These are phyloP conservation scores for Talaromyces sp. DNA, from an alignment of 2,329 filamentous ascomycete species.

Conservation along the genomic window DNA sequence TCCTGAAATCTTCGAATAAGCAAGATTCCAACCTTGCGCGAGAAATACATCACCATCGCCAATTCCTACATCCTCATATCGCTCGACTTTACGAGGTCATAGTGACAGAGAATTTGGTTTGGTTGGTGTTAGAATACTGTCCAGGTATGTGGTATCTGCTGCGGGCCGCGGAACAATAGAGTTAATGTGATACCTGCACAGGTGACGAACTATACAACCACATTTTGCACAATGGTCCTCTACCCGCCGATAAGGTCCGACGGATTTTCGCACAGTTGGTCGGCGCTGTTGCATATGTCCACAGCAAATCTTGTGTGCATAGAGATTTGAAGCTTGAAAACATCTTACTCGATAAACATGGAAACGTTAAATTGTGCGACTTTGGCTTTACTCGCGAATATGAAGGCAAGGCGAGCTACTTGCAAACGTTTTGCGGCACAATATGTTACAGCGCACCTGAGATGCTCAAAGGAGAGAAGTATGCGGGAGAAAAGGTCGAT, in stretches of 20 bases:
- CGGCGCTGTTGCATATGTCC: constrained; percentile 90
- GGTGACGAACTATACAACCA: constrained; percentile 98
- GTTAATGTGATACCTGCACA: constrained; percentile 33
- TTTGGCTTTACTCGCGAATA: constrained; percentile 98
- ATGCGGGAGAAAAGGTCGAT: constrained; percentile 95
- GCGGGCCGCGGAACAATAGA: neutral
- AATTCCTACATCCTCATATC: constrained; percentile 96
- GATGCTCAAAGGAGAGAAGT: constrained; percentile 98
- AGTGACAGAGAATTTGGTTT: constrained; percentile 89
- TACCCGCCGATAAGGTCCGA: constrained; percentile 81
- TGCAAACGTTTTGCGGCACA: constrained; percentile 96
- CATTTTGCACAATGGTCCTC: constrained; percentile 76
- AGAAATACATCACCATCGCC: constrained; percentile 96
- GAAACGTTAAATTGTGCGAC: constrained; percentile 95
- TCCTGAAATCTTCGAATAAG: constrained; percentile 96
- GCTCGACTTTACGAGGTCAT: constrained; percentile 96
- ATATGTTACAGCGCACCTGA: constrained; percentile 97
- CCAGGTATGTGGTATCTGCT: constrained; percentile 57
- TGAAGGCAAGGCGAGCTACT: constrained; percentile 85
- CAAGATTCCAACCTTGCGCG: constrained; percentile 91
- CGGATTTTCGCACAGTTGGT: constrained; percentile 95
- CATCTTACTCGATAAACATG: constrained; percentile 90
- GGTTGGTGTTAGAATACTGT: constrained; percentile 96
- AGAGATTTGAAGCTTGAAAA: constrained; percentile 96
- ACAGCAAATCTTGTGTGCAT: constrained; percentile 91